Percentiles rank a stretch among this genome's conserved stretches.
Conservation (phyloP, 1,139 yeast species). For the Zygotorulaspora mrakii region DNA sequence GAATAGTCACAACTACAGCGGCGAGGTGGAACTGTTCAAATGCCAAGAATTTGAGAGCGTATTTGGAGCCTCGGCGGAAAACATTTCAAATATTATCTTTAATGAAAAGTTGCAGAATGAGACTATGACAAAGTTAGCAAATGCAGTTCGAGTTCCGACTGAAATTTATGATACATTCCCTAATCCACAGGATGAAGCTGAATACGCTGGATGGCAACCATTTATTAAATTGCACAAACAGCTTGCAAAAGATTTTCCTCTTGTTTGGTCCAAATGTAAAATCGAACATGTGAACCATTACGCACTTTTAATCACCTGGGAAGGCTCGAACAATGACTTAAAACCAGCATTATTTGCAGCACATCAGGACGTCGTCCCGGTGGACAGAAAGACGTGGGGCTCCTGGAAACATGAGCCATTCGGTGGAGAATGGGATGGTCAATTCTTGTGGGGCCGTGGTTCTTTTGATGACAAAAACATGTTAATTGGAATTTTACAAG, state of each 20-base stretch:
- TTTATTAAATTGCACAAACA: constrained; percentile 53
- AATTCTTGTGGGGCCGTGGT: constrained; percentile 60
- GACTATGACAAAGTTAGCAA: constrained; percentile 20
- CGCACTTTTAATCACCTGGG: constrained; percentile 64
- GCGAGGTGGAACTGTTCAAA: constrained; percentile 2
- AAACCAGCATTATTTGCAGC: constrained; percentile 69
- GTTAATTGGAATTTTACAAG: constrained; percentile 51
- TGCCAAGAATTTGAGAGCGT: constrained; percentile 15
- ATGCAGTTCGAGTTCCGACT: constrained; percentile 24
- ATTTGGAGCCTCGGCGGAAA: constrained; percentile 11
- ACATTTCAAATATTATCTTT: constrained; percentile 10
- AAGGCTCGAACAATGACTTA: constrained; percentile 50
- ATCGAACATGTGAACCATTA: constrained; percentile 51
- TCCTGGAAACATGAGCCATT: constrained; percentile 70
- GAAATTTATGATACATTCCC: constrained; percentile 22
- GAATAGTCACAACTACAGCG: background rate
- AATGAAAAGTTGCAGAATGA: constrained; percentile 17
- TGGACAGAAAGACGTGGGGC: constrained; percentile 51
- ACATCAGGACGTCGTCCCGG: constrained; percentile 81
- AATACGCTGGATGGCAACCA: constrained; percentile 31
- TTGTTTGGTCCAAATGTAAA: constrained; percentile 45
- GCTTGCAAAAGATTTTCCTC: constrained; percentile 54
- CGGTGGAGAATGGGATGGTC: constrained; percentile 52
- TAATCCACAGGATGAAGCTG: constrained; percentile 17
- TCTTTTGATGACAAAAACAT: constrained; percentile 59